These are phyloP conservation scores for Senna siamea DNA, from an alignment of 306 rosid genomes.

Conservation along the genomic window DNA sequence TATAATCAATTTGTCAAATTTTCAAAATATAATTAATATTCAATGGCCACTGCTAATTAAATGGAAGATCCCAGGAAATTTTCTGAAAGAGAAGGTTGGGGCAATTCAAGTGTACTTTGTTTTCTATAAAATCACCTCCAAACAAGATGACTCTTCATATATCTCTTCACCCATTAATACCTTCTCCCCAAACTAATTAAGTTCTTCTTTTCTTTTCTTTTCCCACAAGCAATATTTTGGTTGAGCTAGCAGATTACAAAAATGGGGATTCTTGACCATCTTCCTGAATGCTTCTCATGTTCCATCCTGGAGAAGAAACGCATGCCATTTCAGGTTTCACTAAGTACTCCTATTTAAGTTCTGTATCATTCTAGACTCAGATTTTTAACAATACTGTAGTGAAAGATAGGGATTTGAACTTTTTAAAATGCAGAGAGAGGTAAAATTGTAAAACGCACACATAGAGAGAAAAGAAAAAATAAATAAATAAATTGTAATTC, in stretches of 20 bases:
- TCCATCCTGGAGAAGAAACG: conserved; percentile 27
- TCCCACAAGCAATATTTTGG: background rate
- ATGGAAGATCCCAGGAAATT: background rate
- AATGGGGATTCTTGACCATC: conserved; percentile 43
- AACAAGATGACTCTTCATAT: too few species aligned
- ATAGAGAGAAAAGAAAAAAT: too few species aligned
- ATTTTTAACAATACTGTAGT: too few species aligned
- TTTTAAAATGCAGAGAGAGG: too few species aligned
- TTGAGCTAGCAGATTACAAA: background rate
- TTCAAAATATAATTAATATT: background rate
- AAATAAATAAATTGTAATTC: too few species aligned
- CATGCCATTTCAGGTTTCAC: conserved; percentile 41
- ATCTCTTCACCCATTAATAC: too few species aligned
- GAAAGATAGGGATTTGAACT: too few species aligned
- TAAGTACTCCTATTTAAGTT: background rate
- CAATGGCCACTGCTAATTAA: background rate
- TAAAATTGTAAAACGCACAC: too few species aligned
- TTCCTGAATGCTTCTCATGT: conserved; percentile 33
- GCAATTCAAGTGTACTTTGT: background rate
- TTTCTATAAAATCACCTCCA: background rate
- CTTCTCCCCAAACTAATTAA: too few species aligned
- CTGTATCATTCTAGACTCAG: too few species aligned
- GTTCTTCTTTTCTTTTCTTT: too few species aligned
- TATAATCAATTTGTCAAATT: background rate
- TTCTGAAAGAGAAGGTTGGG: too few species aligned